phyloP scores from a whole-genome alignment of 1,284 basidiomycete species.

The Porodaedalea pini region DNA sequence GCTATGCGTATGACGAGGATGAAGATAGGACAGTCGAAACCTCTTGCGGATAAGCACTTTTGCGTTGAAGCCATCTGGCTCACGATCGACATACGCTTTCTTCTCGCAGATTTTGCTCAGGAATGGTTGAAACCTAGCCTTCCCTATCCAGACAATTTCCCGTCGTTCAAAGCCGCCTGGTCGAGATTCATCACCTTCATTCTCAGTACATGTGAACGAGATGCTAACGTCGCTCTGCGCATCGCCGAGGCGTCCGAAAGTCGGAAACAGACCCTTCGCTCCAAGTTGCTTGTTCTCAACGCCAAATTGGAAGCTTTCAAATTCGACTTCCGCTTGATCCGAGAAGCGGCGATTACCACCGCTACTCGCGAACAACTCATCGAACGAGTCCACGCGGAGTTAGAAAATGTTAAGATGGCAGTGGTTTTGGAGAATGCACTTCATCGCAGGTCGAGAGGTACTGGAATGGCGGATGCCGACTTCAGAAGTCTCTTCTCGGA shows the following conservation, averaged over 20 bases:
- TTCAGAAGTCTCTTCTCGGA: neutral
- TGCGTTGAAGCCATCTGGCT: constrained; percentile 51
- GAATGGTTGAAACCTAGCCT: constrained; percentile 27
- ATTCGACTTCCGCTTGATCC: constrained; percentile 34
- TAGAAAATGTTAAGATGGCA: constrained; percentile 31
- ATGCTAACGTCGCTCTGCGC: constrained; percentile 39
- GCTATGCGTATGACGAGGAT: constrained; percentile 46
- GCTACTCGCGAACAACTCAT: constrained; percentile 23
- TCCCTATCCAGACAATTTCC: constrained; percentile 10
- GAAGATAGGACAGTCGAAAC: constrained; percentile 50
- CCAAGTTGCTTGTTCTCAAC: constrained; percentile 36
- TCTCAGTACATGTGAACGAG: constrained; percentile 38
- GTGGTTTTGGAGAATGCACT: constrained; percentile 26
- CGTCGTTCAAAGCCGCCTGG: constrained; percentile 32
- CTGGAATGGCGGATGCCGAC: neutral
- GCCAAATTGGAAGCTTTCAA: constrained; percentile 39
- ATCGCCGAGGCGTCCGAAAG: constrained; percentile 35
- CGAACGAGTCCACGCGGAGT: constrained; percentile 26
- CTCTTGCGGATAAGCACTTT: constrained; percentile 52
- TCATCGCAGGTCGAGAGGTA: neutral
- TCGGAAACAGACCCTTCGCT: constrained; percentile 36
- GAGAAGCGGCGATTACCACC: constrained; percentile 19
- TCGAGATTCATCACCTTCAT: constrained; percentile 39
- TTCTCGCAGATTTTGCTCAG: constrained; percentile 36
- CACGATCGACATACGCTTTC: constrained; percentile 43